Conservation (phyloP, 441 rosid genomes). For the Syzygium syzygioides region DNA sequence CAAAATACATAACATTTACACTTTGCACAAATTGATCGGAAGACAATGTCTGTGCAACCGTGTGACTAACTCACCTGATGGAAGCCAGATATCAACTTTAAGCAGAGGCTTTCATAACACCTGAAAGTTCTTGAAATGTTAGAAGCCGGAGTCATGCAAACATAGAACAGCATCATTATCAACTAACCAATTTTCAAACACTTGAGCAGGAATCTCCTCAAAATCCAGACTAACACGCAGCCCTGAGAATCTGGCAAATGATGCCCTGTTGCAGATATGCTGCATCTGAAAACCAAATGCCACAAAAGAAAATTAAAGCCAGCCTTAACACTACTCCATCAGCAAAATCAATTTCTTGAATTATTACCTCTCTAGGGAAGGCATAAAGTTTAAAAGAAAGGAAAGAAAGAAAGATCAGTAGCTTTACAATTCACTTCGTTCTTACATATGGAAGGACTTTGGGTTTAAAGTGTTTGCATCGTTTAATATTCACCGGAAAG, state of each 20-base stretch:
- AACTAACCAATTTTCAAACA: slow-evolving; percentile 81
- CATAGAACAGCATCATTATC: slow-evolving; percentile 1
- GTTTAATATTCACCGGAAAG: not conserved
- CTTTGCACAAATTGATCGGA: not conserved
- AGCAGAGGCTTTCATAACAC: slow-evolving; percentile 84
- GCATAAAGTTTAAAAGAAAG: not conserved
- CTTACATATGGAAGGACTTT: not conserved
- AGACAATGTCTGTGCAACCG: not conserved
- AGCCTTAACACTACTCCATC: not conserved
- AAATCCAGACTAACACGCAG: slow-evolving; percentile 84
- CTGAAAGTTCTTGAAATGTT: slow-evolving; percentile 35
- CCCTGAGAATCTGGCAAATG: slow-evolving; percentile 86
- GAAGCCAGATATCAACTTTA: slow-evolving; percentile 93
- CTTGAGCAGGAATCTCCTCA: slow-evolving; percentile 82
- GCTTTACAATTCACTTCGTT: not conserved
- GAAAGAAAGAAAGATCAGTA: not conserved
- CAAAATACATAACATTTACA: not conserved
- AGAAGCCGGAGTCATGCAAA: slow-evolving; percentile 2
- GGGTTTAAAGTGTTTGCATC: not conserved
- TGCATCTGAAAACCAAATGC: slow-evolving; percentile 51
- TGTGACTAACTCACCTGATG: slow-evolving; percentile 54
- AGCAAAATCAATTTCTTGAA: not conserved
- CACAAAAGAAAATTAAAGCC: not conserved
- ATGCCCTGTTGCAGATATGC: slow-evolving; percentile 83
- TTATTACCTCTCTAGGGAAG: not conserved